Evolutionary conservation across 176 grass and related monocot genomes (phyloP), one percentile per base, ranked within the genome.

Genomic region (Leersia perrieri): DNA sequence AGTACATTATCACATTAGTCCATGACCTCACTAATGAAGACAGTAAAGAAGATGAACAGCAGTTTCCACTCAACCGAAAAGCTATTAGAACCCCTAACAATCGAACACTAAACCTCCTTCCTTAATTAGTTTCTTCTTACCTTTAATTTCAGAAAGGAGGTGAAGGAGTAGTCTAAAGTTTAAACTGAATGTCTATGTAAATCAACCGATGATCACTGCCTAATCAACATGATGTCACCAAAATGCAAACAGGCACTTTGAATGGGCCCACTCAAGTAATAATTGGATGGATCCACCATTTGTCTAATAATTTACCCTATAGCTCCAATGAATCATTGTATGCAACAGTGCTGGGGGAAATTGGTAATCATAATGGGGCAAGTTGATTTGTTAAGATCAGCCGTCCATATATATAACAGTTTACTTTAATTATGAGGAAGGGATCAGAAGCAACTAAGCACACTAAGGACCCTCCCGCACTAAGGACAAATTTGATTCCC

Each of bases 401-500:
- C 55, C 66, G 66, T 85, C 55, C 66, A 23, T 53, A n/a, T n/a
- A 28, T 14, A 49, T 23, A 49, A 68, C 29, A 33, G 35, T 33
- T 22, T 18, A 16, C 26, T 64, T 36, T 66, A 45, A 44, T 47
- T 47, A 44, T 30, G 38, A 33, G 38, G 36, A 38, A 27, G 11
- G 12, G 25, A 12, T 23, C 36, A 41, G 23, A 22, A 71, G 38
- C 25, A 71, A 26, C 68, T 44, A 71, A 29, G 25, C 40, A 12
- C 49, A 26, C 22, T 70, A n/a, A 70, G 22, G 28, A 11, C 30
- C 27, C 3, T 33, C 38, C 75, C 66, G 44, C 84, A 74, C 76
- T 67, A 86, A 32, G 42, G 69, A 73, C 33, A 86, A 86, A 27
- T 41, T 80, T 42, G 68, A 74, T 86, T 86, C 60, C 25, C 18